A percentile compares a stretch with the other conserved stretches of the same genome.
These are phyloP conservation scores for Termitomyces sp. DNA, from an alignment of 768 basidiomycete species.

Conservation along the genomic window DNA sequence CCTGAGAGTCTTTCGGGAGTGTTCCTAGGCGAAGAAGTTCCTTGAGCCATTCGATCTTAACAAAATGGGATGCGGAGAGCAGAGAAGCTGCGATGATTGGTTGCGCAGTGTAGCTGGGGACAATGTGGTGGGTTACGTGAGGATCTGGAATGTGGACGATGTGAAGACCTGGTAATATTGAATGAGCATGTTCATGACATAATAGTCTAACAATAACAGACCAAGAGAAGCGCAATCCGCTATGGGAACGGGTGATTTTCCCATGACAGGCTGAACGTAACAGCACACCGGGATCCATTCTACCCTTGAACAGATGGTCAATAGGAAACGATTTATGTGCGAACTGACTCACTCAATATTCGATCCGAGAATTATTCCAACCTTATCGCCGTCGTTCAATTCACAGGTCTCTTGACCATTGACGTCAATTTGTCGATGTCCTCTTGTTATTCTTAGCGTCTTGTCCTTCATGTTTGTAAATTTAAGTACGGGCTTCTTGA, in stretches of 20 bases:
- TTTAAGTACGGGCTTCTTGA: constrained; percentile 43
- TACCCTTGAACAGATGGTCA: constrained; percentile 29
- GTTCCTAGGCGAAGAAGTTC: constrained; percentile 55
- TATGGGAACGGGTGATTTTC: constrained; percentile 31
- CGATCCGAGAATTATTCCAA: constrained; percentile 43
- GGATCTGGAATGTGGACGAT: constrained; percentile 40
- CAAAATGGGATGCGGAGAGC: constrained; percentile 53
- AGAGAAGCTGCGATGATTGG: constrained; percentile 55
- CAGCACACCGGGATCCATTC: constrained; percentile 51
- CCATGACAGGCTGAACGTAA: constrained; percentile 36
- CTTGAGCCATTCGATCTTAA: constrained; percentile 64
- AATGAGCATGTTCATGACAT: neutral
- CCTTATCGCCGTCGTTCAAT: constrained; percentile 51
- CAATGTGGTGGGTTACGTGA: constrained; percentile 64
- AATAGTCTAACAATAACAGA: constrained; percentile 21
- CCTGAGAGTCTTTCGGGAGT: constrained; percentile 25
- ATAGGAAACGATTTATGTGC: neutral
- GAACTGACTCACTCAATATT: constrained; percentile 40
- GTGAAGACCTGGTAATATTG: constrained; percentile 45
- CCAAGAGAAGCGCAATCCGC: constrained; percentile 53
- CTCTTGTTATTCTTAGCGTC: constrained; percentile 38
- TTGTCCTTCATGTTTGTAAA: constrained; percentile 48
- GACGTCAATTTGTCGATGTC: constrained; percentile 26
- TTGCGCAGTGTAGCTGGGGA: constrained; percentile 44
- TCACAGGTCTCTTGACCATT: constrained; percentile 34